phyloP scores from a whole-genome alignment of 106 monocot species.

The Acanthochlamys bracteata region DNA sequence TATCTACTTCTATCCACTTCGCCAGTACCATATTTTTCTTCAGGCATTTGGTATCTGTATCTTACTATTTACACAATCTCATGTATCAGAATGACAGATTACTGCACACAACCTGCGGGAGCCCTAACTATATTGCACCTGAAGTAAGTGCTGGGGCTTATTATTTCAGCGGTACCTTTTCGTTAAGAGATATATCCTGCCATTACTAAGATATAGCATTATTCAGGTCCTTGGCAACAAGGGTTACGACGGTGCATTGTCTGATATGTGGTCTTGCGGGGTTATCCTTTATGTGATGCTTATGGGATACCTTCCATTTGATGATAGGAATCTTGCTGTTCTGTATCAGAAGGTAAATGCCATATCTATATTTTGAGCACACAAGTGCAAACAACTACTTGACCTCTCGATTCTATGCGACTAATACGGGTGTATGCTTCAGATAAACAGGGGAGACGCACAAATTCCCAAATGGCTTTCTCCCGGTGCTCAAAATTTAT shows the following conservation, averaged over 20 bases:
- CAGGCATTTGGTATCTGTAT: background rate
- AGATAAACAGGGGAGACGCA: conserved; percentile 78
- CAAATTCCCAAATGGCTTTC: conserved; percentile 75
- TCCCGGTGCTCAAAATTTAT: conserved; percentile 44
- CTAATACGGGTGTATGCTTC: background rate
- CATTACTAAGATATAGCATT: background rate
- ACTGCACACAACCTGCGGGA: conserved; percentile 94
- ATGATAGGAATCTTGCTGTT: conserved; percentile 83
- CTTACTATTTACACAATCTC: background rate
- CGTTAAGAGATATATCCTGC: background rate
- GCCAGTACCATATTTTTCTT: background rate
- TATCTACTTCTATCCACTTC: background rate
- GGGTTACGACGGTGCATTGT: conserved; percentile 85
- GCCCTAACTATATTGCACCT: conserved; percentile 90
- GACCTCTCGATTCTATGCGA: background rate
- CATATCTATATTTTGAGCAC: background rate
- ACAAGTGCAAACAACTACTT: too few species aligned
- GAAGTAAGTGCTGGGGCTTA: conserved; percentile 27
- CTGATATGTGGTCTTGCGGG: conserved; percentile 97
- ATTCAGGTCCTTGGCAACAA: conserved; percentile 68
- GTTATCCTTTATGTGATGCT: conserved; percentile 88
- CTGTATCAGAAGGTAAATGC: conserved; percentile 86
- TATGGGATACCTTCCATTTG: conserved; percentile 75
- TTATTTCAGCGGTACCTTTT: background rate
- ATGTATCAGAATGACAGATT: conserved; percentile 73